Base-by-base conservation (phyloP, 2,329 filamentous ascomycete genomes). In the Hypoxylon sp. region DNA sequence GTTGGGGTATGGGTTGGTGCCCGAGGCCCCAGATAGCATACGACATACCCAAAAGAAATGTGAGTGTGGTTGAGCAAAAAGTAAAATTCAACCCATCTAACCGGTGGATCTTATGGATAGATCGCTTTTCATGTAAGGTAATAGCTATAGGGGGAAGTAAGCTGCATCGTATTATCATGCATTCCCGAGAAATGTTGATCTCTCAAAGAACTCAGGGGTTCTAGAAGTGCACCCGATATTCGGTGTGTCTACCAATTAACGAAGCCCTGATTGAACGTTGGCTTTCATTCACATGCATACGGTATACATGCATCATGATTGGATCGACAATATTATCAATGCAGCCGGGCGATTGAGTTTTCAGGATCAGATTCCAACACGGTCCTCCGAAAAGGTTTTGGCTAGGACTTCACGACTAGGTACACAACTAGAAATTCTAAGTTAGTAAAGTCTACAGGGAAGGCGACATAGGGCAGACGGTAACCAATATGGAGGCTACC, bases 361-460 rank as follows among this genome's bases (percentile, higher is more conserved):
- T 34, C 34, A 21, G 28, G 45, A 17, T 46, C 46, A 57, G 25
- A 53, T 51, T 58, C 21, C 14, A 23, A 48, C 25, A 43, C 60
- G 56, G 56, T 49, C n/a, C 43, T 63, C 53, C 56, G 52, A 69
- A 56, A 64, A 67, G 67, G 63, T 61, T 63, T 49, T 30, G 17
- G 23, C 48, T 48, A 63, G 25, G 17, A 7, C n/a, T 50, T 56
- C 50, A 50, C 51, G 28, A 65, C 41, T 56, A 11, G 23, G 23
- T 23, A 2, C 53, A 53, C 49, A 60, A 34, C 43, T 36, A 9
- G 30, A 41, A 11, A 34, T 19, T 43, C 13, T 28, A n/a, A n/a
- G n/a, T n/a, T n/a, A 36, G 36, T 2, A n/a, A 50, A 57, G 46
- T 32, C 46, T 65, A 61, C 61, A 65, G 14, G 30, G 38, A n/a